These are phyloP conservation scores for Aspergillus tamarii DNA, from an alignment of 2,329 filamentous ascomycete genomes.

Conservation along the genomic window DNA sequence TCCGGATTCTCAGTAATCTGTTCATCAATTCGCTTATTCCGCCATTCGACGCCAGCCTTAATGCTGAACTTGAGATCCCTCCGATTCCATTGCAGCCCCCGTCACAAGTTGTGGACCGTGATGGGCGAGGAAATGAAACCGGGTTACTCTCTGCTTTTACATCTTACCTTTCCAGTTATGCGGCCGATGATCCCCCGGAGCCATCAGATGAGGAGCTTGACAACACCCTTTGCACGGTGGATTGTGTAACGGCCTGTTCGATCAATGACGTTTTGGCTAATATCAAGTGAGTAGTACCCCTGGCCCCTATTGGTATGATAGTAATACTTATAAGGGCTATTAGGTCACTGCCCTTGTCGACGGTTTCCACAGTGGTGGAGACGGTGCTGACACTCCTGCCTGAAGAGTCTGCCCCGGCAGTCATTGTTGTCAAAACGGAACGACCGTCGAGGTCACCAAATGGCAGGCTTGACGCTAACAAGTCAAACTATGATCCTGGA, in stretches of 20 bases:
- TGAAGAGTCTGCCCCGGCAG: slow-evolving; percentile 76
- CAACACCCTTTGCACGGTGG: slow-evolving; percentile 89
- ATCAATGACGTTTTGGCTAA: slow-evolving; percentile 82
- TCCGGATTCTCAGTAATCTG: slow-evolving; percentile 91
- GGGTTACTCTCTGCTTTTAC: slow-evolving; percentile 93
- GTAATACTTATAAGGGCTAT: slow-evolving; percentile 16
- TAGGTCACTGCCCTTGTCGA: slow-evolving; percentile 64
- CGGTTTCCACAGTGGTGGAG: slow-evolving; percentile 67
- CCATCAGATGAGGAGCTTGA: slow-evolving; percentile 97
- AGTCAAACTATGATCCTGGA: slow-evolving; percentile 77
- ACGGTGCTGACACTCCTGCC: slow-evolving; percentile 82
- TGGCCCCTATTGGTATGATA: slow-evolving; percentile 19
- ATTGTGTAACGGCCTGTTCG: slow-evolving; percentile 88
- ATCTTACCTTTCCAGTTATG: slow-evolving; percentile 97
- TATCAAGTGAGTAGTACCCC: slow-evolving; percentile 64
- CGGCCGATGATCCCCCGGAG: slow-evolving; percentile 95
- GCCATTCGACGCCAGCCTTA: slow-evolving; percentile 70
- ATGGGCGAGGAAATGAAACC: slow-evolving; percentile 73
- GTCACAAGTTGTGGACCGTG: slow-evolving; percentile 89
- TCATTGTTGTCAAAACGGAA: slow-evolving; percentile 91
- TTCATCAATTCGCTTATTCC: slow-evolving; percentile 94
- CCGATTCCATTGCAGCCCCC: slow-evolving; percentile 88
- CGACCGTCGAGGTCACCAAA: slow-evolving; percentile 64
- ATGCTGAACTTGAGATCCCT: slow-evolving; percentile 70
- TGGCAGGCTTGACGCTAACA: slow-evolving; percentile 58